These are phyloP conservation scores for Botryotinia calthae DNA, from an alignment of 2,329 filamentous ascomycete species.

Conservation along the genomic window DNA sequence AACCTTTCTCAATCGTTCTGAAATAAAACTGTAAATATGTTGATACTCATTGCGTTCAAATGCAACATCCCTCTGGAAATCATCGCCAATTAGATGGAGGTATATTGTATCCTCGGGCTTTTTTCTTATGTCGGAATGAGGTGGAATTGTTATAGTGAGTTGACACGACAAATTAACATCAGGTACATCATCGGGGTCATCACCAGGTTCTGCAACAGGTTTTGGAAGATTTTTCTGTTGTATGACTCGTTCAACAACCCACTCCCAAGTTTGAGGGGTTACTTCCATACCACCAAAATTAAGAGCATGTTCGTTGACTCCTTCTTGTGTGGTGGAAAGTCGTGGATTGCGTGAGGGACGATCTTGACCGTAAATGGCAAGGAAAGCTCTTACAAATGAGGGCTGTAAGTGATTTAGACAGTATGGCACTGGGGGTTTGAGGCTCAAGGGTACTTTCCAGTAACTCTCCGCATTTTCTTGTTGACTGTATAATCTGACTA, in stretches of 20 bases:
- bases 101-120: background rate
- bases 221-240: background rate
- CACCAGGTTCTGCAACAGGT: background rate
- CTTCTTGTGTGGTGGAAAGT: background rate
- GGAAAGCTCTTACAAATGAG: constrained; percentile 4
- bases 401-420: constrained; percentile 30
- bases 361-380: constrained; percentile 2
- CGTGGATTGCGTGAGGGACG: constrained; percentile 20
- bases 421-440: background rate
- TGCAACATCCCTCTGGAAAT: background rate
- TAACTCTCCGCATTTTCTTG: constrained; percentile 17
- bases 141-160: background rate
- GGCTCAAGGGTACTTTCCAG: constrained; percentile 29
- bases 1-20: background rate
- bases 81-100: constrained; percentile 12
- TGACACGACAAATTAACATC: background rate
- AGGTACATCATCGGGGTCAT: background rate
- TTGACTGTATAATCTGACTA: background rate
- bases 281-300: constrained; percentile 29
- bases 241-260: background rate
- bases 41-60: background rate
- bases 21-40: background rate
- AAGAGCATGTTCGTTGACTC: background rate
- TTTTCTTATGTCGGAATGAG: background rate
- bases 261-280: constrained; percentile 1